Base-by-base conservation (phyloP, 2,329 filamentous ascomycete species). In the Tolypocladium tropicale region DNA sequence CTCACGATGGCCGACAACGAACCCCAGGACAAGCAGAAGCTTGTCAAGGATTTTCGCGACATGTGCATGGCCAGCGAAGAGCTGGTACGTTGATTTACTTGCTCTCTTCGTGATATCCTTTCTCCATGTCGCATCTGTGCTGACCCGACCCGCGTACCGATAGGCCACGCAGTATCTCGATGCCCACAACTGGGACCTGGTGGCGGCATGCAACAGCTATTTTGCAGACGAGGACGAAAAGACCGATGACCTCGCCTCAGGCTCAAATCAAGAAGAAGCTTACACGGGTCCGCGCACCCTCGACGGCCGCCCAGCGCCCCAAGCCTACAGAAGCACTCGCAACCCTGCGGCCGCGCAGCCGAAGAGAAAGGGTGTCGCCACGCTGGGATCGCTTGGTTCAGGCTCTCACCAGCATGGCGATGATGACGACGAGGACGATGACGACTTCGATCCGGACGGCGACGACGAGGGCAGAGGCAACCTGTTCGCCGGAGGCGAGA, bases 401-500 rank as follows among this genome's bases (percentile, higher is more conserved):
- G 74, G 72, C 39, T 63, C 63, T 10, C 73, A 80, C 60, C 76
- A 72, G 18, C 74, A 82, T 52, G 76, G 81, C 53, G 75, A 85
- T 54, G 78, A 79, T 32, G 76, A 81, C 21, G 80, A 83, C 53
- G 80, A 86, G n/a, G 78, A 81, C 4, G 80, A 84, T 18, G 76
- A 81, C n/a, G 75, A 79, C 9, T 74, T 78, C 28, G 76, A 78
- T 1, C 74, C 79, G 3, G 74, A 79, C 2, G 77, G 85, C 1
- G 81, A 85, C 32, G 76, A 81, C 37, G 79, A 83, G 60, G 77
- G 78, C 30, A 77, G 78, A 7, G 75, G 84, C 59, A 88, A 94
- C 65, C 75, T 92, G 60, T 94, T 92, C 70, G 86, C 90, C 23
- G 90, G 90, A 53, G 90, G 90, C 36, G 90, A 93, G 73, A 94